A percentile compares a stretch with the other conserved stretches of the same genome.
phyloP scores from a whole-genome alignment of 139 green algal species.

The Coelastrella sp. region DNA sequence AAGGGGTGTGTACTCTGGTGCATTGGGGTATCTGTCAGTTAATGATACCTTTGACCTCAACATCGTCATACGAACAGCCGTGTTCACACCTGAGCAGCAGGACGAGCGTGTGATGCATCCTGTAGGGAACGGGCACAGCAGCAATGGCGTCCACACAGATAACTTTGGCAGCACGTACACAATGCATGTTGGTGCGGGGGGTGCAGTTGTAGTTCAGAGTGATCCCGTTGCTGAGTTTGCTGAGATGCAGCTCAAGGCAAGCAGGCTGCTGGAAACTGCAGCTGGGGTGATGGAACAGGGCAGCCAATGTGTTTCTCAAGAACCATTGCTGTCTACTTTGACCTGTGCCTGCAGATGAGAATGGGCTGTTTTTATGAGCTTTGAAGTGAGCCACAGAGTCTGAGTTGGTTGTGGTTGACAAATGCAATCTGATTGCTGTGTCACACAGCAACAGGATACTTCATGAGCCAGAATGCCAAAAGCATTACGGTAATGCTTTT shows the following conservation, averaged over 20 bases:
- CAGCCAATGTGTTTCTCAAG: too few relatives aligned
- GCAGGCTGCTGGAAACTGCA: constrained; percentile 56
- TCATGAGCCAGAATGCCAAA: too few relatives aligned
- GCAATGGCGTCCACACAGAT: constrained; percentile 14
- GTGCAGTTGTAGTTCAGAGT: constrained; percentile 94
- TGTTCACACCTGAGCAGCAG: constrained; percentile 60
- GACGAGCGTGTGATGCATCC: not conserved
- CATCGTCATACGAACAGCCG: constrained; percentile 97
- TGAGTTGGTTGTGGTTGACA: too few relatives aligned
- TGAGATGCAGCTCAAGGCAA: constrained; percentile 97
- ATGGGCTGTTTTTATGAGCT: too few relatives aligned
- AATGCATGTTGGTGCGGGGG: constrained; percentile 90
- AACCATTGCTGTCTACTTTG: too few relatives aligned
- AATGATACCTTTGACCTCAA: constrained; percentile 98
- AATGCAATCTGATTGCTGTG: too few relatives aligned
- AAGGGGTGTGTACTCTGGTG: constrained; percentile 93
- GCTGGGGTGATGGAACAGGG: not conserved
- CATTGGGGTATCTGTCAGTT: constrained; percentile 90
- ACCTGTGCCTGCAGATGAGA: too few relatives aligned
- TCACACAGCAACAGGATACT: too few relatives aligned
- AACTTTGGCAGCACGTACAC: constrained; percentile 6
- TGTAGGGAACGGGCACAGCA: too few relatives aligned
- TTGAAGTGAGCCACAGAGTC: too few relatives aligned
- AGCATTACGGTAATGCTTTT: too few relatives aligned
- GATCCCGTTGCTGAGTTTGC: constrained; percentile 86